A percentile compares a stretch with the other conserved stretches of the same genome.
Evolutionary conservation across 2,329 filamentous ascomycete genomes (phyloP).

Genomic region (Hymenoscyphus linearis): DNA sequence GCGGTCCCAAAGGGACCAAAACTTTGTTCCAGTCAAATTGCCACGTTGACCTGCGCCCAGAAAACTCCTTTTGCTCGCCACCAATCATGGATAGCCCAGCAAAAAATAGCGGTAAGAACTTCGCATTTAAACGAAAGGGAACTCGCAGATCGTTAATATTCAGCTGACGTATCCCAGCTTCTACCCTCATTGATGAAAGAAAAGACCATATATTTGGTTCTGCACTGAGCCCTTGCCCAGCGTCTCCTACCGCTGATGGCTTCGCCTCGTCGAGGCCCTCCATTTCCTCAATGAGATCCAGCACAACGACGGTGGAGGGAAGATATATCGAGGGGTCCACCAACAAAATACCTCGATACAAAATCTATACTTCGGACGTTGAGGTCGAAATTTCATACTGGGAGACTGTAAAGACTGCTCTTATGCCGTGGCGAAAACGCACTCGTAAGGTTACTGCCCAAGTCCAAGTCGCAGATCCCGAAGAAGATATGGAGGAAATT

Average conservation of each 20-base stretch:
- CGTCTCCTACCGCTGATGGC: not conserved
- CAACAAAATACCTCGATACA: not conserved
- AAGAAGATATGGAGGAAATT: not conserved
- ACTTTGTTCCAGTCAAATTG: not conserved
- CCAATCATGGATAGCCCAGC: not conserved
- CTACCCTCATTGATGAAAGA: not conserved
- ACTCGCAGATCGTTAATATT: not conserved
- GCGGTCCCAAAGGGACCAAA: not conserved
- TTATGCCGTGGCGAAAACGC: not conserved
- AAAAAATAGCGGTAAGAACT: not conserved
- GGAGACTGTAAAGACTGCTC: slow-evolving; percentile 3
- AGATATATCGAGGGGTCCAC: no score
- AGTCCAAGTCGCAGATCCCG: not conserved
- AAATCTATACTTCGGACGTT: not conserved
- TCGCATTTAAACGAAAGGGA: not conserved
- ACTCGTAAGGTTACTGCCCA: not conserved
- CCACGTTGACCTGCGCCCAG: not conserved
- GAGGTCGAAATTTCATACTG: slow-evolving; percentile 2
- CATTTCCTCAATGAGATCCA: not conserved
- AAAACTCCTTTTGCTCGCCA: not conserved
- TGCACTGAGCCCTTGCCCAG: not conserved
- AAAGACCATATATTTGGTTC: not conserved
- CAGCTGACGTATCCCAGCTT: not conserved
- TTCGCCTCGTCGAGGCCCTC: not conserved
- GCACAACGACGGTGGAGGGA: not conserved